Conservation (phyloP, 2,329 filamentous ascomycete genomes). For the Xylariaceae sp. region DNA sequence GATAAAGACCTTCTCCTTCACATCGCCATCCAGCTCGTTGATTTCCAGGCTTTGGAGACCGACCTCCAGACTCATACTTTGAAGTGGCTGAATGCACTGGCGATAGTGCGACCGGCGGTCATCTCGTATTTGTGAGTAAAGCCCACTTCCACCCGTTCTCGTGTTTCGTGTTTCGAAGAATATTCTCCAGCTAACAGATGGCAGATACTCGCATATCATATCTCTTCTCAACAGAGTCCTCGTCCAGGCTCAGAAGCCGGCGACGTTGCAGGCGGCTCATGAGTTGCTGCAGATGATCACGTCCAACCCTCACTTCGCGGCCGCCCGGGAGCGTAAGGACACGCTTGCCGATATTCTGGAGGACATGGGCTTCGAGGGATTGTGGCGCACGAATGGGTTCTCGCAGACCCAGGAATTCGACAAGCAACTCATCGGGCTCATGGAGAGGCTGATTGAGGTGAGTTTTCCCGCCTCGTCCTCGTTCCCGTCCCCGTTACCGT, state of each 20-base stretch:
- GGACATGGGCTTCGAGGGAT: slow-evolving; percentile 56
- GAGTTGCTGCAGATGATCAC: slow-evolving; percentile 54
- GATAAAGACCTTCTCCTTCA: slow-evolving; percentile 59
- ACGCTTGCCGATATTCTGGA: slow-evolving; percentile 49
- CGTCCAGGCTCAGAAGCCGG: slow-evolving; percentile 56
- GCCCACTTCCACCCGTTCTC: not conserved
- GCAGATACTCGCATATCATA: slow-evolving; percentile 51
- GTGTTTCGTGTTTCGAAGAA: not conserved
- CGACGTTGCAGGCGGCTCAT: slow-evolving; percentile 56
- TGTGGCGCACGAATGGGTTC: slow-evolving; percentile 54
- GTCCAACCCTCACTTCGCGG: slow-evolving; percentile 46
- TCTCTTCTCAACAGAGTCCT: slow-evolving; percentile 57
- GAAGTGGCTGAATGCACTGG: slow-evolving; percentile 54
- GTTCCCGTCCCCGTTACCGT: not conserved
- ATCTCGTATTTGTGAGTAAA: slow-evolving; percentile 51
- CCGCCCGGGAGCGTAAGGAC: slow-evolving; percentile 42
- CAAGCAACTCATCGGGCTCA: slow-evolving; percentile 48
- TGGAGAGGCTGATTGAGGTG: slow-evolving; percentile 58
- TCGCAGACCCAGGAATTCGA: slow-evolving; percentile 45
- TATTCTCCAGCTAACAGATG: slow-evolving; percentile 14
- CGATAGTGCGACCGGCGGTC: slow-evolving; percentile 48
- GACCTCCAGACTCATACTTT: slow-evolving; percentile 54
- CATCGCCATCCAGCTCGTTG: slow-evolving; percentile 58
- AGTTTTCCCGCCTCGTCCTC: slow-evolving; percentile 19
- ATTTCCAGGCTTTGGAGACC: slow-evolving; percentile 61